Base-by-base conservation (phyloP, 2,329 filamentous ascomycete species). In the Arthroderma uncinatum region DNA sequence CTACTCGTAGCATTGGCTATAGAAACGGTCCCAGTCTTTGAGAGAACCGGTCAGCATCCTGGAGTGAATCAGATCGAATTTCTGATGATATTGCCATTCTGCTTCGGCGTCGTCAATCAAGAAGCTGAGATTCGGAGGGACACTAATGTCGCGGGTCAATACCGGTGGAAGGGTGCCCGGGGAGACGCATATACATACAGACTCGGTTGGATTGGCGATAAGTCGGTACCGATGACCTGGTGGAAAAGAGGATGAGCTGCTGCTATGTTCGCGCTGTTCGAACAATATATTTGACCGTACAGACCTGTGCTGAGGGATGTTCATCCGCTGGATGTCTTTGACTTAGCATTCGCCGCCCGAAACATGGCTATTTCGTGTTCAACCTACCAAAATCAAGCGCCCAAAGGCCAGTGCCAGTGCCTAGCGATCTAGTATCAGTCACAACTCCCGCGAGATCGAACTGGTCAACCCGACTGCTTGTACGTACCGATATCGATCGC, bases 401-500 rank as follows among this genome's bases (percentile, higher is more conserved):
- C 66, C 66, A 67, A 5, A 64, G 62, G 23, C 64, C 64, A 12
- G 62, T 64, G 28, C 61, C 61, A 9, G 60, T 62, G 16, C 39
- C 39, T 42, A 42, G 16, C 19, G 10, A 21, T 12, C 19, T 9
- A 19, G 16, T 42, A 21, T 42, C 19, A 42, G 23, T 42, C n/a
- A n/a, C n/a, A n/a, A n/a, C n/a, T n/a, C n/a, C n/a, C n/a, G n/a
- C n/a, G n/a, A n/a, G n/a, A n/a, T n/a, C n/a, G n/a, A n/a, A n/a
- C n/a, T n/a, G n/a, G n/a, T n/a, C n/a, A n/a, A n/a, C n/a, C n/a
- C n/a, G n/a, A n/a, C n/a, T n/a, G n/a, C n/a, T n/a, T n/a, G n/a
- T n/a, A 42, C 39, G 23, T 42, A 42, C 39, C 76, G 25, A 76
- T 63, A 63, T 80, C 78, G 1, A 80, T 66, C 6, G 73, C 66